Evolutionary conservation across 139 green algal species (phyloP).

Genomic region (Axilococcus clingmanii): DNA sequence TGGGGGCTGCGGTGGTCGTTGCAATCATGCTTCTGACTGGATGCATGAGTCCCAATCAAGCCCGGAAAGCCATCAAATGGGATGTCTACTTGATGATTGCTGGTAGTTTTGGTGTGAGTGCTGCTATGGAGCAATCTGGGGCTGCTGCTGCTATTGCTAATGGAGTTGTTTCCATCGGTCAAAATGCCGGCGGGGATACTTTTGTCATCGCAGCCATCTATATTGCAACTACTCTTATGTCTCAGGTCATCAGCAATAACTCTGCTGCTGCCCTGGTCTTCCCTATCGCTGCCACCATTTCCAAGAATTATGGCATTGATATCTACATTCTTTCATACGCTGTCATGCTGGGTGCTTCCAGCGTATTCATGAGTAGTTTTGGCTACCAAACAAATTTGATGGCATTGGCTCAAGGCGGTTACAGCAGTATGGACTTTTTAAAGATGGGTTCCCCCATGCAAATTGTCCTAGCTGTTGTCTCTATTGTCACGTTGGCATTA

Average conservation of each 20-base stretch:
- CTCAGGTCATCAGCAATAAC: constrained; percentile 54
- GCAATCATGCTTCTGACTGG: constrained; percentile 52
- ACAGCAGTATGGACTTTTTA: constrained; percentile 49
- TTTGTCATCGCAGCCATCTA: constrained; percentile 40
- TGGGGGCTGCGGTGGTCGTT: constrained; percentile 34
- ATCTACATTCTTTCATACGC: constrained; percentile 29
- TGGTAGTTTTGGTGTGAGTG: constrained; percentile 32
- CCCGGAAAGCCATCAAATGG: constrained; percentile 32
- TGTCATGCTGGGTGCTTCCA: constrained; percentile 43
- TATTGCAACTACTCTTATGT: constrained; percentile 37
- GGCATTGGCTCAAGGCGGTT: constrained; percentile 47
- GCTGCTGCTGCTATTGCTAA: constrained; percentile 35
- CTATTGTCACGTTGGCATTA: constrained; percentile 10
- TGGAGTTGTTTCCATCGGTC: constrained; percentile 21
- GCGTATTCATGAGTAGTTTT: constrained; percentile 50
- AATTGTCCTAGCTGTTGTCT: constrained; percentile 21
- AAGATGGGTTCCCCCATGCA: constrained; percentile 26
- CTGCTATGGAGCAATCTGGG: constrained; percentile 28
- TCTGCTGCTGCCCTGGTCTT: constrained; percentile 48
- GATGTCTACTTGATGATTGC: constrained; percentile 49
- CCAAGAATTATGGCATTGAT: constrained; percentile 21
- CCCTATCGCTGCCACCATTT: constrained; percentile 28
- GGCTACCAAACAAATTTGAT: constrained; percentile 74
- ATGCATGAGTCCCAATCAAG: constrained; percentile 47
- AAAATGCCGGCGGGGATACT: constrained; percentile 20